Base-by-base conservation (phyloP, 768 basidiomycete species). In the Glaciozyma antarctica region DNA sequence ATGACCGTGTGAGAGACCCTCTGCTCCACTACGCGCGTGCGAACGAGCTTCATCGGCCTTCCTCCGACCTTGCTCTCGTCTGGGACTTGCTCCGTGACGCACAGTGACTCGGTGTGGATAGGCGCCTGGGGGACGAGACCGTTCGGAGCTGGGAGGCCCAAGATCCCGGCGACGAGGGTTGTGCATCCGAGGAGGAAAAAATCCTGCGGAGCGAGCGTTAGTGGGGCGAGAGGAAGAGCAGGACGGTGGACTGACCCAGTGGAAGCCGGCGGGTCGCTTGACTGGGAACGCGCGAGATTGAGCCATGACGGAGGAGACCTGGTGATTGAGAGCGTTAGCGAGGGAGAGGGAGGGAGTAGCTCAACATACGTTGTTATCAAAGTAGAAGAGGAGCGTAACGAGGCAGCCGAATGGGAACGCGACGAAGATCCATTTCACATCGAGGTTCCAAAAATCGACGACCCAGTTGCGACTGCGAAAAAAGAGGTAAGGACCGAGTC, bases 361-460 rank as follows among this genome's bases (percentile, higher is more conserved):
- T 34, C n/a, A 2, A 34, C 64, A 13, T 17, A 68, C 67, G 60
- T 41, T 41, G 38, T 41, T 41, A 12, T 97, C 91, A 71, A 95
- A 95, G 80, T 92, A 92, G 78, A 97, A 94, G 52, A 95, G 78
- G 28, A 94, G 82, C 84, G 88, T 95, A 8, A 98, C 79, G 26
- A 91, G 70, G 49, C 92, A 76, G 3, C 92, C 93, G 72, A 95
- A 95, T 0, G 91, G 92, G 51, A 92, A 79, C 0, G 91, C 88
- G 34, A 90, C 85, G 16, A 86, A 88, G 5, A 93, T 86, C 88
- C 90, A 95, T 77, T 88, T 89, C 0, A 82, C 85, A 24, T 88
- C 86, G 4, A 95, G 79, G 67, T 90, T 78, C 93, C 91, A 95
- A 73, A 94, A 95, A 38, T 75, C 81, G 16, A 95, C 88, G 0